Evolutionary conservation across 805 yeast species (phyloP).

Genomic region (Teunomyces kruisii): DNA sequence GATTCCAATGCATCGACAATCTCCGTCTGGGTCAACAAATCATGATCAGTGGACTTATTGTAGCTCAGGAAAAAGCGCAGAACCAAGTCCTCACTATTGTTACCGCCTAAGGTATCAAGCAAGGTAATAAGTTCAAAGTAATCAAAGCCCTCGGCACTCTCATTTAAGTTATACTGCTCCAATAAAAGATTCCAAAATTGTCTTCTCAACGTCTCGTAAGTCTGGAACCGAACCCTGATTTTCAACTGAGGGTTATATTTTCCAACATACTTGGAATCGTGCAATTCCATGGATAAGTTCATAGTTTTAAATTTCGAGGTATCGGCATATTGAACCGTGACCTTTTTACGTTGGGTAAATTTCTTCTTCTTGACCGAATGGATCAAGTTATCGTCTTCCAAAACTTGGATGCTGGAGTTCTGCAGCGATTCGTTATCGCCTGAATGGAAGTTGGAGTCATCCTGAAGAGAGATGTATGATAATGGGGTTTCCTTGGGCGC

Average conservation of each 20-base stretch:
- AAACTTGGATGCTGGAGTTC: conserved; percentile 19
- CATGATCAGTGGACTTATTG: conserved; percentile 54
- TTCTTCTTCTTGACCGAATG: conserved; percentile 27
- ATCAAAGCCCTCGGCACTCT: conserved; percentile 42
- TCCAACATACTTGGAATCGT: conserved; percentile 31
- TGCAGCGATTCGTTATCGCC: conserved; percentile 8
- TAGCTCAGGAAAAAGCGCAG: conserved; percentile 49
- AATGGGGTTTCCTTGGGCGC: conserved; percentile 11
- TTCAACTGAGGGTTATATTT: conserved; percentile 54
- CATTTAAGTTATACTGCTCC: conserved; percentile 49
- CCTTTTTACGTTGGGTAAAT: conserved; percentile 27
- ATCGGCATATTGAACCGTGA: conserved; percentile 31
- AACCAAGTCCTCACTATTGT: conserved; percentile 53
- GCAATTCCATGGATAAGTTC: conserved; percentile 33
- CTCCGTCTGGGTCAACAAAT: conserved; percentile 44
- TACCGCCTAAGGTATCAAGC: conserved; percentile 62
- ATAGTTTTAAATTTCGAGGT: conserved; percentile 44
- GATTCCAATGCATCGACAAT: conserved; percentile 48
- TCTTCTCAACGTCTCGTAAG: conserved; percentile 62
- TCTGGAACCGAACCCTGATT: conserved; percentile 62
- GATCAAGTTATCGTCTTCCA: conserved; percentile 32
- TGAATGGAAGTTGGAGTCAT: neutral
- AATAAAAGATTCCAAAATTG: conserved; percentile 70
- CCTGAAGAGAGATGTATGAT: neutral
- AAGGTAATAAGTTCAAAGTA: conserved; percentile 62